These are phyloP conservation scores for Lichtheimia ramosa DNA, from an alignment of 371 early-diverging fungal species.

Conservation along the genomic window DNA sequence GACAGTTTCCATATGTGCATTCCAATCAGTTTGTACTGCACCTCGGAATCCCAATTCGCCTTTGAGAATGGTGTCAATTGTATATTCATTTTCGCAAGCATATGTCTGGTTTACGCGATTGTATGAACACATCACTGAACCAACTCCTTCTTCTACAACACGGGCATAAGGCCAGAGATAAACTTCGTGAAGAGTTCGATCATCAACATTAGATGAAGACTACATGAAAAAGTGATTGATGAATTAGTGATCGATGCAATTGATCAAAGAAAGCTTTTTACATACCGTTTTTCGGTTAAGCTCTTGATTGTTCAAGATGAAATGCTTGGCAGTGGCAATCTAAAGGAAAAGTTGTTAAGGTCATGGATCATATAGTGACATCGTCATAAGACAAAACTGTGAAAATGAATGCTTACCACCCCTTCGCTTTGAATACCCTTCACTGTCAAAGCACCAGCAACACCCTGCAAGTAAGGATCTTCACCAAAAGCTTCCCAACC, in stretches of 20 bases:
- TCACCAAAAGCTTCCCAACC: conserved; percentile 64
- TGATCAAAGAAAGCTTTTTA: not conserved
- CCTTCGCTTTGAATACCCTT: conserved; percentile 38
- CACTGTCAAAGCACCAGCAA: conserved; percentile 30
- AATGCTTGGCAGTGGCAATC: conserved; percentile 61
- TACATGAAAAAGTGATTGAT: conserved; percentile 2
- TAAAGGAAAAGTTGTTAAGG: not conserved
- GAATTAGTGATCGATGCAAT: not conserved
- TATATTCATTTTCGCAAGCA: conserved; percentile 40
- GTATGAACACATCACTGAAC: conserved; percentile 52
- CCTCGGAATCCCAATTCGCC: conserved; percentile 36
- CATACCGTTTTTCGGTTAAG: conserved; percentile 17
- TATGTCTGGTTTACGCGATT: conserved; percentile 35
- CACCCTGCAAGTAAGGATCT: conserved; percentile 59
- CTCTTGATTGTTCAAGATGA: conserved; percentile 55
- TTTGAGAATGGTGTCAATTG: conserved; percentile 40
- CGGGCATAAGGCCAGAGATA: conserved; percentile 53
- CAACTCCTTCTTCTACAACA: conserved; percentile 47
- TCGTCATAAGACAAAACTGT: not conserved
- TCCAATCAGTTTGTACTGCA: conserved; percentile 31
- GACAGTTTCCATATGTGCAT: conserved; percentile 20
- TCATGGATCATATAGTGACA: not conserved
- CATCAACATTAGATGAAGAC: conserved; percentile 35
- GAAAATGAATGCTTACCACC: conserved; percentile 26
- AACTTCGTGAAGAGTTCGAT: conserved; percentile 53